Conservation (phyloP, 192 early-diverging fungal genomes). For the Pilobolus umbonatus region DNA sequence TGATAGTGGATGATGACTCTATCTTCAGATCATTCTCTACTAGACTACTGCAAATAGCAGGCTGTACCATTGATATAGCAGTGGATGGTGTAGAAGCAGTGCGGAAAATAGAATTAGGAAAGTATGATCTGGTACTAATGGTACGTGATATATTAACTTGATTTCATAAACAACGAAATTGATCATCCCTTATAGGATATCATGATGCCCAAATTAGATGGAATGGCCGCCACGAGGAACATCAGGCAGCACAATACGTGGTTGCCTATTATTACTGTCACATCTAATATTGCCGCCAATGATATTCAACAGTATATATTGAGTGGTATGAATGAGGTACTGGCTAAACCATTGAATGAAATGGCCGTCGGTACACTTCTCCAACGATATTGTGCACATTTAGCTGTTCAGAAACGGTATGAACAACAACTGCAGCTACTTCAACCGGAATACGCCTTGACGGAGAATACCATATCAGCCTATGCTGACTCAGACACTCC, state of each 20-base stretch:
- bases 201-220: constrained; percentile 68
- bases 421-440: constrained; percentile 8
- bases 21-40: constrained; percentile 47
- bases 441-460: constrained; percentile 1
- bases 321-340: constrained; percentile 70
- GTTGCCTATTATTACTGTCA: constrained; percentile 77
- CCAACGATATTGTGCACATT: constrained; percentile 55
- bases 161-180: neutral
- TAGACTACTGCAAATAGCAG: constrained; percentile 60
- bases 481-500: neutral
- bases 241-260: constrained; percentile 63
- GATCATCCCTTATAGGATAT: constrained; percentile 46
- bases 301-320: constrained; percentile 60
- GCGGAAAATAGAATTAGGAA: constrained; percentile 49
- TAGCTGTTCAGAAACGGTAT: constrained; percentile 17
- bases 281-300: constrained; percentile 54
- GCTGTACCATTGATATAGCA: constrained; percentile 64
- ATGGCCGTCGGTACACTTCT: constrained; percentile 42
- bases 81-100: constrained; percentile 66
- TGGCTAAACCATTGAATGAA: constrained; percentile 59
- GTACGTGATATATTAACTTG: constrained; percentile 19
- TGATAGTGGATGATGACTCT: constrained; percentile 70
- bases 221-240: constrained; percentile 60
- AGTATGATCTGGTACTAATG: constrained; percentile 74
- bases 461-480: neutral